Evolutionary conservation across 2,329 filamentous ascomycete genomes (phyloP).

Genomic region (Camillea tinctor): DNA sequence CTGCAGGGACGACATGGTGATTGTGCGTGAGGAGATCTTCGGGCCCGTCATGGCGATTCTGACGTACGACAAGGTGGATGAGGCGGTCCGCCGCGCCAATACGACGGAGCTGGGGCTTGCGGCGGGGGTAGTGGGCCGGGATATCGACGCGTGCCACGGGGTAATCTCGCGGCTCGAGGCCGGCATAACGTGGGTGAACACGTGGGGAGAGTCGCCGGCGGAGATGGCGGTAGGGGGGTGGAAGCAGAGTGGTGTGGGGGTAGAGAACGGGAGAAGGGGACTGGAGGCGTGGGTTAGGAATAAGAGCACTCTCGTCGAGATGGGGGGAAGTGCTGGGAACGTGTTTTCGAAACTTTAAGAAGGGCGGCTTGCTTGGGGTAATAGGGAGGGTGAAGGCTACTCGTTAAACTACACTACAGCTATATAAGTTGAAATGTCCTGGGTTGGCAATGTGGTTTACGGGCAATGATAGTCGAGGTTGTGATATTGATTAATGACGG

Average conservation of each 20-base stretch:
- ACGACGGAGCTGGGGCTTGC: constrained; percentile 75
- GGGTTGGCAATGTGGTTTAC: no score
- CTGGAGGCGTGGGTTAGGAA: constrained; percentile 81
- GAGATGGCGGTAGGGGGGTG: constrained; percentile 92
- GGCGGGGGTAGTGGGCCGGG: constrained; percentile 77
- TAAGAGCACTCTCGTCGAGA: constrained; percentile 85
- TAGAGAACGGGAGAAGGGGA: constrained; percentile 80
- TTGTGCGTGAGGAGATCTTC: constrained; percentile 82
- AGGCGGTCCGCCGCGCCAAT: constrained; percentile 72
- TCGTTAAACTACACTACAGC: no score
- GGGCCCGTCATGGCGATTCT: constrained; percentile 84
- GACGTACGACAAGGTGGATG: constrained; percentile 67
- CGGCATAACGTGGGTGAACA: constrained; percentile 90
- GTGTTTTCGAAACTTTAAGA: constrained; percentile 70
- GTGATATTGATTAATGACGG: no score
- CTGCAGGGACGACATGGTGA: constrained; percentile 79
- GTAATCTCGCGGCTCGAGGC: constrained; percentile 72
- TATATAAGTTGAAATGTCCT: no score
- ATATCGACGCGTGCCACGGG: constrained; percentile 71
- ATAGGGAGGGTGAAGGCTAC: no score
- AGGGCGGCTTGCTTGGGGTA: not conserved
- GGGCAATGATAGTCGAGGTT: no score
- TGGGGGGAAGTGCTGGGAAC: constrained; percentile 67
- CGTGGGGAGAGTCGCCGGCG: constrained; percentile 87
- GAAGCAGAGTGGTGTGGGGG: constrained; percentile 85